Conservation (phyloP, 805 yeast species). For the Maudiozyma saulgeensis region DNA sequence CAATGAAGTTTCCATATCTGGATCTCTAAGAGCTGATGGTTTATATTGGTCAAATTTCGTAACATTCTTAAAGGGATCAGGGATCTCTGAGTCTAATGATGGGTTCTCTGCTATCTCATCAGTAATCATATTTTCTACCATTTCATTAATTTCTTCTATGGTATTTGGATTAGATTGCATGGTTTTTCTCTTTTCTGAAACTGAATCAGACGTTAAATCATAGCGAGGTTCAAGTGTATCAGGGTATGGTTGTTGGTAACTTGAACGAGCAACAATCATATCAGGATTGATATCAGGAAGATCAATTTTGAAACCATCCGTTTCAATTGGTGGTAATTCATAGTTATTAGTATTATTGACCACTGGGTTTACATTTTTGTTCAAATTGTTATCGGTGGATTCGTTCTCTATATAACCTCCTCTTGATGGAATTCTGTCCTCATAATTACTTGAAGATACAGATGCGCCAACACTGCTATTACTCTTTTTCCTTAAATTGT, state of each 20-base stretch:
- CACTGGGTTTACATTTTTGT: conserved; percentile 6
- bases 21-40: conserved; percentile 17
- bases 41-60: conserved; percentile 25
- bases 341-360: conserved; percentile 11
- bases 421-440: not conserved
- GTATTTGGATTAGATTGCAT: conserved; percentile 12
- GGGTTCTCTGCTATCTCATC: conserved; percentile 2
- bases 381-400: not conserved
- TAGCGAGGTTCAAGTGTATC: too few species aligned
- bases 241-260: not conserved
- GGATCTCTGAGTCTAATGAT: not conserved
- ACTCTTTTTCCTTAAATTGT: conserved; percentile 21
- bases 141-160: conserved; percentile 27
- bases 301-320: conserved; percentile 15
- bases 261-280: not conserved
- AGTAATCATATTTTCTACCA: conserved; percentile 29
- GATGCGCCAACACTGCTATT: conserved; percentile 10
- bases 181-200: conserved; percentile 2
- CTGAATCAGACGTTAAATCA: too few species aligned
- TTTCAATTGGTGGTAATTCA: conserved; percentile 20
- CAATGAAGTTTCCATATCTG: conserved; percentile 7
- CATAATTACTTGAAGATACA: not conserved
- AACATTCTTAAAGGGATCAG: conserved; percentile 20
- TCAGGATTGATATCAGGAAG: conserved; percentile 9
- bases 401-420: not conserved